phyloP scores from a whole-genome alignment of 345 rosid genomes.

The Pistacia integerrima region DNA sequence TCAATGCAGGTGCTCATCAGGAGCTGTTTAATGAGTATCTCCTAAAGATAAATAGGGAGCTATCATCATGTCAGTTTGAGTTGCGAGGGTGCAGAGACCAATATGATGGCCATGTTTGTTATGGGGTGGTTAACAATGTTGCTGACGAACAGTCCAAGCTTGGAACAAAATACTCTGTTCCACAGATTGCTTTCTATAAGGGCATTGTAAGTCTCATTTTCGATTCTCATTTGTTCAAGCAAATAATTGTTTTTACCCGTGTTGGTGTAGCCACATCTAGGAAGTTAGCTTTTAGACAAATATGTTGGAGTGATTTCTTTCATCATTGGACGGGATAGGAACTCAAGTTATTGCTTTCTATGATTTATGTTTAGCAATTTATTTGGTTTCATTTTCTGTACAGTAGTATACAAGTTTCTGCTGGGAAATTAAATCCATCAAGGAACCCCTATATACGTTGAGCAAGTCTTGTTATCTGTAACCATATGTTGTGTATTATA shows the following conservation, averaged over 20 bases:
- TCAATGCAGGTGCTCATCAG: slow-evolving; percentile 39
- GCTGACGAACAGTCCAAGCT: slow-evolving; percentile 90
- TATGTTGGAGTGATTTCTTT: too few relatives aligned
- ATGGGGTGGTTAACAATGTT: slow-evolving; percentile 81
- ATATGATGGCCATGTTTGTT: slow-evolving; percentile 69
- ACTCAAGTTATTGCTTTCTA: not conserved
- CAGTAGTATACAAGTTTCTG: not conserved
- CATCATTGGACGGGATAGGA: too few relatives aligned
- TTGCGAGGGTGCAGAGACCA: slow-evolving; percentile 79
- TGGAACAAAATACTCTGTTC: slow-evolving; percentile 80
- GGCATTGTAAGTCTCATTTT: slow-evolving; percentile 60
- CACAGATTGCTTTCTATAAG: slow-evolving; percentile 79
- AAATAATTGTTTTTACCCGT: not conserved
- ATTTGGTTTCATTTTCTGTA: not conserved
- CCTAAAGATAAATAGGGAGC: slow-evolving; percentile 82
- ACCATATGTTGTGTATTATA: too few relatives aligned
- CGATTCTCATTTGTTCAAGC: not conserved
- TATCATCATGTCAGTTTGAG: slow-evolving; percentile 75
- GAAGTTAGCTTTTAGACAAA: too few relatives aligned
- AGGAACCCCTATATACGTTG: too few relatives aligned
- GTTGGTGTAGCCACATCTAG: not conserved
- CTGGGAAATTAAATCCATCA: too few relatives aligned
- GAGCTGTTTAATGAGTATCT: slow-evolving; percentile 64
- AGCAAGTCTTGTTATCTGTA: too few relatives aligned
- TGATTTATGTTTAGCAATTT: not conserved